Conservation (phyloP, 2,329 filamentous ascomycete species). For the Fusarium sp. region DNA sequence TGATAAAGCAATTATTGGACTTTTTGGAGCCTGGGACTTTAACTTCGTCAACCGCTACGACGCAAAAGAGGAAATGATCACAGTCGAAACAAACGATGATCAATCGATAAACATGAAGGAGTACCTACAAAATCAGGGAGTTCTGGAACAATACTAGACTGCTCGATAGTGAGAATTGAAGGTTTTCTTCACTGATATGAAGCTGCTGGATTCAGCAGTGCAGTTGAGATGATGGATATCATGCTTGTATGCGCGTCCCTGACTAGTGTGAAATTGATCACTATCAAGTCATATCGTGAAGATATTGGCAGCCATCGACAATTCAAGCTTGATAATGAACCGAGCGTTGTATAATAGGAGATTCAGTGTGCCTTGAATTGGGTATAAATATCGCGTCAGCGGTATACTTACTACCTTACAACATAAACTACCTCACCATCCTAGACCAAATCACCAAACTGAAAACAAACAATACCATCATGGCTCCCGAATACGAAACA, state of each 20-base stretch:
- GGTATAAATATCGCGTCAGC: not conserved
- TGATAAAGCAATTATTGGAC: not conserved
- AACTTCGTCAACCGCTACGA: not conserved
- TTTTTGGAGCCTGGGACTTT: conserved; percentile 1
- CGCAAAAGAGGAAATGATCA: not conserved
- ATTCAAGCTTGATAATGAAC: not conserved
- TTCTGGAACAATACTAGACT: not conserved
- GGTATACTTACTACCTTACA: no score
- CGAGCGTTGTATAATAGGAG: not conserved
- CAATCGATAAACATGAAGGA: not conserved
- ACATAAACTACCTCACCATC: no score
- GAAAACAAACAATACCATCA: not conserved
- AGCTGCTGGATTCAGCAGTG: not conserved
- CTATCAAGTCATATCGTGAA: not conserved
- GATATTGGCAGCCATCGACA: not conserved
- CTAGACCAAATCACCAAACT: not conserved
- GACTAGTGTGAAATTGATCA: not conserved
- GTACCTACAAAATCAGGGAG: not conserved
- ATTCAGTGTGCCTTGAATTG: not conserved
- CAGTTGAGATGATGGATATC: not conserved
- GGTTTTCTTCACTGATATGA: not conserved
- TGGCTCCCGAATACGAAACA: not conserved
- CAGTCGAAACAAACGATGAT: not conserved
- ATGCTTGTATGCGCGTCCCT: not conserved
- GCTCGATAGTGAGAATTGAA: not conserved